Base-by-base conservation (phyloP, 108 stramenopile genomes). In the Phaeodactylum tricornutum region DNA sequence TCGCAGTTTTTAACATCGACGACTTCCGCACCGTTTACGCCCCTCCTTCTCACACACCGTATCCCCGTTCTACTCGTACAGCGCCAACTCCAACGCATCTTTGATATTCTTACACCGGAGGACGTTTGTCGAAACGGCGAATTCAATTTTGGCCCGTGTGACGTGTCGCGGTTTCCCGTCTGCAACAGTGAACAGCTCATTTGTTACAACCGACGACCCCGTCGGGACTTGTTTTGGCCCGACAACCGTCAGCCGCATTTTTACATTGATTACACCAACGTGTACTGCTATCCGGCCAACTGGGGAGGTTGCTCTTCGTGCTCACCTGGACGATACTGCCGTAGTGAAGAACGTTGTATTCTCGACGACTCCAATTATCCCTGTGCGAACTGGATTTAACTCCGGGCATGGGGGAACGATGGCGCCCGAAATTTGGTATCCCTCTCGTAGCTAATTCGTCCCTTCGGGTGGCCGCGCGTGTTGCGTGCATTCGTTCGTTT, bases 201-300 rank as follows among this genome's bases (percentile, higher is more conserved):
- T 31, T 79, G 77, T 29, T 79, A 69, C 63, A 70, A 79, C 42
- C 72, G 77, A 8, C 69, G 57, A 50, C 71, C 73, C 29, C 47
- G 55, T 47, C 56, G 70, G 23, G 67, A 74, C 50, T 49, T 49
- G 16, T 79, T 73, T 45, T 57, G 56, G 20, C 24, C 26, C 12
- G 70, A 66, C 23, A 67, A 44, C 15, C 62, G 66, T 19, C 69
- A 78, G 30, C 73, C 72, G 3, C 42, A 53, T 9, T 79, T 31
- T 56, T 66, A 31, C 31, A 66, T 66, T 38, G 57, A 66, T 29
- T 55, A 59, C 28, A 46, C 57, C 37, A 66, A 66, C 12, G 70
- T 74, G 30, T 55, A 54, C 34, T 74, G 77, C 40, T 70, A 71
- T 53, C 71, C 71, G 19, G 36, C 24, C 8, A 42, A 43, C 19